Evolutionary conservation across 495 filamentous ascomycete genomes (phyloP).

Genomic region (Penicillium manginii): DNA sequence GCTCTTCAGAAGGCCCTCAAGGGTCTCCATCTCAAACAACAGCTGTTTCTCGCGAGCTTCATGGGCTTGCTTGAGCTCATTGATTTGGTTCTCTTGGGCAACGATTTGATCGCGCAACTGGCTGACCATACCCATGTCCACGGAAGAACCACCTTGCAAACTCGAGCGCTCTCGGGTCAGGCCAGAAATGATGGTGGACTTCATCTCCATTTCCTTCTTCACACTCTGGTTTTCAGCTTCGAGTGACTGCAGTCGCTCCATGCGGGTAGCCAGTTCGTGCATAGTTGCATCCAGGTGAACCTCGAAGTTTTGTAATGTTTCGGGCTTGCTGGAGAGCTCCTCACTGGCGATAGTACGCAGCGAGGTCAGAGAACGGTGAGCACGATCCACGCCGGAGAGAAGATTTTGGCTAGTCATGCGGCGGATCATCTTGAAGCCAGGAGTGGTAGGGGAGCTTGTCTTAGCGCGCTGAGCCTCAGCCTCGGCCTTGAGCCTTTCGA

Average conservation of each 20-base stretch:
- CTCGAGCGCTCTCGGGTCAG: constrained; percentile 89
- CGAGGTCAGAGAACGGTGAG: constrained; percentile 87
- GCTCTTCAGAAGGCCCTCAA: constrained; percentile 62
- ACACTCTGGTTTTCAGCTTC: constrained; percentile 82
- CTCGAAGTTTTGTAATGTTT: constrained; percentile 90
- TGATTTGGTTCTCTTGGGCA: constrained; percentile 81
- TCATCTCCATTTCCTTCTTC: constrained; percentile 94
- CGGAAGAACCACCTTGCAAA: constrained; percentile 76
- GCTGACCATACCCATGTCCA: constrained; percentile 92
- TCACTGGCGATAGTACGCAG: constrained; percentile 86
- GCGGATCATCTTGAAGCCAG: constrained; percentile 70
- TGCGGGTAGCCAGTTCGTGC: constrained; percentile 85
- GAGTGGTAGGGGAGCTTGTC: constrained; percentile 64
- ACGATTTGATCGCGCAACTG: constrained; percentile 85
- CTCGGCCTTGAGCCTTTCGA: constrained; percentile 88
- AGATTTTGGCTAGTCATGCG: constrained; percentile 94
- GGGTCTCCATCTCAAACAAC: constrained; percentile 64
- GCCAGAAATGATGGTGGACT: constrained; percentile 91
- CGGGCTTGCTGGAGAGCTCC: constrained; percentile 79
- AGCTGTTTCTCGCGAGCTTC: constrained; percentile 74
- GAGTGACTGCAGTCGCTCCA: constrained; percentile 85
- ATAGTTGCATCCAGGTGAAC: constrained; percentile 88
- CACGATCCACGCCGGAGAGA: constrained; percentile 80
- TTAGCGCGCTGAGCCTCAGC: constrained; percentile 80
- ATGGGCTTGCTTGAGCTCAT: constrained; percentile 72